Percentiles rank a stretch among this genome's conserved stretches.
These are phyloP conservation scores for Solanum ossicruentum DNA, from an alignment of 257 asterid species.

Conservation along the genomic window DNA sequence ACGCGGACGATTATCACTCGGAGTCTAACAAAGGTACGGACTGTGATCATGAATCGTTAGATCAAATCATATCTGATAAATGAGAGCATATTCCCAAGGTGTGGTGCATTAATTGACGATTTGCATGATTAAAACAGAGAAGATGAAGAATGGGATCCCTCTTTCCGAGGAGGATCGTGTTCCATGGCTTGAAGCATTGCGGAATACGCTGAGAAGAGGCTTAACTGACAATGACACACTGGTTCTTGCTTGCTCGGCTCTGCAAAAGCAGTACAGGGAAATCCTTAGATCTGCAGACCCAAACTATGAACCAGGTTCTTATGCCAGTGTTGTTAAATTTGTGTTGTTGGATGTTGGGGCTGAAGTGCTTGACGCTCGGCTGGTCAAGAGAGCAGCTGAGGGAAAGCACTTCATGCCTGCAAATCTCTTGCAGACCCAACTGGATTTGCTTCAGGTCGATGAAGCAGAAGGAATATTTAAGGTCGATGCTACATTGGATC, in stretches of 20 bases:
- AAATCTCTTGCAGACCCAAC: constrained; percentile 64
- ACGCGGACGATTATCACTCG: constrained; percentile 77
- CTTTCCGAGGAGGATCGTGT: constrained; percentile 62
- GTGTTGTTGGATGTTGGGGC: constrained; percentile 42
- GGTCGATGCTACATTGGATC: constrained; percentile 62
- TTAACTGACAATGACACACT: constrained; percentile 19
- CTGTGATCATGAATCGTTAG: background rate
- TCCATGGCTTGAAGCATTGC: constrained; percentile 75
- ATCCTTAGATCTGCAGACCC: constrained; percentile 73
- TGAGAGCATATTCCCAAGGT: background rate
- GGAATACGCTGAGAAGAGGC: constrained; percentile 23
- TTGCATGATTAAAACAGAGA: constrained; percentile 4
- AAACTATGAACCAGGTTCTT: constrained; percentile 20
- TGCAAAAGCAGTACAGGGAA: constrained; percentile 64
- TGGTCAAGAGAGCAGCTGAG: constrained; percentile 45
- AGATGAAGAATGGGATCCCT: constrained; percentile 47
- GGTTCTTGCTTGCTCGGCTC: constrained; percentile 78
- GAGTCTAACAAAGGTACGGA: constrained; percentile 59
- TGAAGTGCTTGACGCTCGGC: constrained; percentile 50
- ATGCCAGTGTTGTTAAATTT: constrained; percentile 29
- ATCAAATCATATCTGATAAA: background rate
- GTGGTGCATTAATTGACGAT: background rate
- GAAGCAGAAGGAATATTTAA: constrained; percentile 60
- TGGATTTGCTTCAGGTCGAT: constrained; percentile 66
- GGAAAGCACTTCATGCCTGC: constrained; percentile 90